Evolutionary conservation across 73 alveolate species (phyloP), one percentile per base, ranked within the genome.

Genomic region (Strombidium stylifer): DNA sequence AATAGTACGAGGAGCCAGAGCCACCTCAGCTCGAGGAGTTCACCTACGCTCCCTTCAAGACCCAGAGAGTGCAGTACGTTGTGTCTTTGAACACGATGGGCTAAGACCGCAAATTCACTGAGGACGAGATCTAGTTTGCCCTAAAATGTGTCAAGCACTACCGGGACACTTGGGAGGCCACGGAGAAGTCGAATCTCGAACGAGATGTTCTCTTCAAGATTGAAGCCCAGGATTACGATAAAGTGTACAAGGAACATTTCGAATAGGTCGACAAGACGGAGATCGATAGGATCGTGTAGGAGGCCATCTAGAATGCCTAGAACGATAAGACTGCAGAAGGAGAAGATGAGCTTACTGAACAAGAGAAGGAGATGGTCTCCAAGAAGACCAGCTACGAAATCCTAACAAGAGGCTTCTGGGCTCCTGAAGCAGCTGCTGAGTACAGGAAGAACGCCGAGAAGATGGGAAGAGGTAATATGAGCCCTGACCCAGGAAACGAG

Each of bases 41-140:
- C 20, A 56, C 57, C 46, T 93, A 79, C 66, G 82, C 71, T 24
- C 89, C 89, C 31, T 91, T 70, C 47, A 57, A 53, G 46, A 68
- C 78, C 32, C 79, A 57, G 53, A 82, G 66, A 36, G 76, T 73
- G 69, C 45, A 73, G 32, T 81, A 68, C 60, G 90, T 88, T 36
- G 88, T 91, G 21, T 77, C 90, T 52, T 64, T 89, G n/a, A 96
- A 91, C 78, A 91, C 98, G 25, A 44, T 91, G 79, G 98, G 98
- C 30, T 75, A 91, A 60, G 97, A 91, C 54, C 65, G 89, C 31
- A 91, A 68, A 36, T 72, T 84, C 37, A 56, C 69, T 48, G 85
- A 74, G 37, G 81, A 73, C 40, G 89, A 91, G 62, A 88, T 55
- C 44, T 60, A 89, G 35, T 84, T 78, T 73, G 84, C 81, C 35